Base-by-base conservation (phyloP, 805 yeast species). In the Saccharomycopsis malanga region DNA sequence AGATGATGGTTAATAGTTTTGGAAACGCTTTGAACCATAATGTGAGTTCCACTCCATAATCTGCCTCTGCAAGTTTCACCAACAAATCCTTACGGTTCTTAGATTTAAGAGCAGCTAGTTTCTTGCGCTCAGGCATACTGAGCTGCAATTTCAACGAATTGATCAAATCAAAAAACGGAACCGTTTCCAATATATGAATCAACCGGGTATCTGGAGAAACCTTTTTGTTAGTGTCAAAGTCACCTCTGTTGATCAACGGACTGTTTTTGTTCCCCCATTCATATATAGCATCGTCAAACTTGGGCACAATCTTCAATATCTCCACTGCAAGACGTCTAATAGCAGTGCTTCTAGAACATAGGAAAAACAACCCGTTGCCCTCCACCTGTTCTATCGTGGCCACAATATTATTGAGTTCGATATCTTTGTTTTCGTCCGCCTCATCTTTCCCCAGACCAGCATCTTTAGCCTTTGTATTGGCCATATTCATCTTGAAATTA, bases 1-100 rank as follows among this genome's bases (percentile, higher is more conserved):
- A 87, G 50, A 93, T 78, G 1, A 78, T 70, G 29, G 74, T 79
- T 36, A 93, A 65, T 2, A 93, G 66, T 32, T 74, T 75, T 1
- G 97, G 97, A 57, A 85, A 88, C 1, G 83, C 74, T 52, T 95
- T 75, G 57, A 91, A 83, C 98, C 98, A 93, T n/a, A 93, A 67
- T 0, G 98, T 95, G 1, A 95, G 81, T 65, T 93, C 98, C 7
- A 93, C 89, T 1, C 98, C 97, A 58, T 89, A 85, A 49, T 84
- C 95, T 1, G 95, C 84, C 54, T 87, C 96, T 0, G 96, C 96
- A 4, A 93, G 67, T 42, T 79, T 74, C 0, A 84, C 69, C n/a
- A 94, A 64, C 2, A 87, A 72, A 22, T 83, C 85, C 51, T 76
- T 79, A 54, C 81, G 75, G 49, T 74, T 74, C 56, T 65, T 76